A percentile compares a stretch with the other conserved stretches of the same genome.
These are phyloP conservation scores for Prunus mongolica DNA, from an alignment of 306 rosid genomes.

Conservation along the genomic window DNA sequence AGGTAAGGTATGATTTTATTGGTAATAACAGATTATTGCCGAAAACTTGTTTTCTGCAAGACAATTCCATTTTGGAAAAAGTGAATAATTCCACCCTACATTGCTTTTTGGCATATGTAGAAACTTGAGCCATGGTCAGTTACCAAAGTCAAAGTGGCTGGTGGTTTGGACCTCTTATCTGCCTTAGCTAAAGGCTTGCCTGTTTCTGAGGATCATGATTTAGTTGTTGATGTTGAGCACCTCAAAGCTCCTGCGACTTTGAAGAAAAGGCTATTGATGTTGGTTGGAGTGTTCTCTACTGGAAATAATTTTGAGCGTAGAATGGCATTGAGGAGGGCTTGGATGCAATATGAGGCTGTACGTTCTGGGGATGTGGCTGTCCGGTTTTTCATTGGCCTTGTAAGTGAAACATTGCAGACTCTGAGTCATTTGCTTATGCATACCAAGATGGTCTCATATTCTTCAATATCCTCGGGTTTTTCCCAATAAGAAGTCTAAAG, in stretches of 20 bases:
- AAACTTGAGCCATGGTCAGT: constrained; percentile 92
- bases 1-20: constrained; percentile 64
- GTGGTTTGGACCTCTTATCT: constrained; percentile 65
- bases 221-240: constrained; percentile 51
- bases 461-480: constrained; percentile 13
- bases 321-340: constrained; percentile 92
- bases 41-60: not conserved
- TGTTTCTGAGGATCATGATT: constrained; percentile 72
- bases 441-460: constrained; percentile 8
- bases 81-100: constrained; percentile 22
- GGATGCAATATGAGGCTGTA: constrained; percentile 88
- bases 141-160: constrained; percentile 54
- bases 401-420: constrained; percentile 43
- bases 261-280: constrained; percentile 62
- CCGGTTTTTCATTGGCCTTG: constrained; percentile 93
- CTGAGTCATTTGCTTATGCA: not conserved
- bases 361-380: constrained; percentile 81
- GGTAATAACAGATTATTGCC: constrained; percentile 5
- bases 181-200: constrained; percentile 90
- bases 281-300: constrained; percentile 82
- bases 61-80: constrained; percentile 7
- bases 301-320: constrained; percentile 92
- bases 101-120: constrained; percentile 46
- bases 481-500: not conserved
- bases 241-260: constrained; percentile 68